Evolutionary conservation across 2,329 filamentous ascomycete species (phyloP).

Genomic region (Sclerotiophoma versabilis): DNA sequence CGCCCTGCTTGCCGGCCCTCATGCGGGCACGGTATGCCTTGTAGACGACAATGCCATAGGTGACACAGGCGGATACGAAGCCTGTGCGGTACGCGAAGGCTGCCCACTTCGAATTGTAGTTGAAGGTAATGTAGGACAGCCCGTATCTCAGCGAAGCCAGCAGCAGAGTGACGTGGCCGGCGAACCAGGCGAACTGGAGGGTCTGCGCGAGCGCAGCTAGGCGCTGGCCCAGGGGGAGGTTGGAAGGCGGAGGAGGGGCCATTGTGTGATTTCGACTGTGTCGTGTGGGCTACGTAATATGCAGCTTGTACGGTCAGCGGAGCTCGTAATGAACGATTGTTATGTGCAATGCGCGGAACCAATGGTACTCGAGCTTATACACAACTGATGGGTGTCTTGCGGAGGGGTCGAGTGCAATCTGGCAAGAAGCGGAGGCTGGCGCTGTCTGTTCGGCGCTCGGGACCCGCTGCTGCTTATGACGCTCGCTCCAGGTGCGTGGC

Average conservation of each 20-base stretch:
- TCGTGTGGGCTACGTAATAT: conserved; percentile 39
- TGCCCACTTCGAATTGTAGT: conserved; percentile 80
- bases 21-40: conserved; percentile 91
- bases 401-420: conserved; percentile 41
- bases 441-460: conserved; percentile 32
- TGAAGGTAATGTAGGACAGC: conserved; percentile 87
- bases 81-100: conserved; percentile 86
- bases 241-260: conserved; percentile 76
- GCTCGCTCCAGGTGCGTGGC: conserved; percentile 34
- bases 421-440: conserved; percentile 44
- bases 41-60: conserved; percentile 98
- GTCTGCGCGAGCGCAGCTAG: conserved; percentile 83
- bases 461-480: conserved; percentile 40
- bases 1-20: conserved; percentile 72
- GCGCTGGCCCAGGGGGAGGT: conserved; percentile 75
- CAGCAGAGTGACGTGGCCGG: conserved; percentile 85
- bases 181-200: conserved; percentile 79
- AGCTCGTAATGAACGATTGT: conserved; percentile 22
- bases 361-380: conserved; percentile 19
- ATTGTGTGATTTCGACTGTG: conserved; percentile 54
- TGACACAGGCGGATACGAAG: conserved; percentile 86
- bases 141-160: conserved; percentile 82
- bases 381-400: conserved; percentile 25
- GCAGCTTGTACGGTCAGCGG: conserved; percentile 36
- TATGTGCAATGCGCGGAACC: conserved; percentile 24